Conservation (phyloP, 2,329 filamentous ascomycete genomes). For the Arthrobotrys conoides region DNA sequence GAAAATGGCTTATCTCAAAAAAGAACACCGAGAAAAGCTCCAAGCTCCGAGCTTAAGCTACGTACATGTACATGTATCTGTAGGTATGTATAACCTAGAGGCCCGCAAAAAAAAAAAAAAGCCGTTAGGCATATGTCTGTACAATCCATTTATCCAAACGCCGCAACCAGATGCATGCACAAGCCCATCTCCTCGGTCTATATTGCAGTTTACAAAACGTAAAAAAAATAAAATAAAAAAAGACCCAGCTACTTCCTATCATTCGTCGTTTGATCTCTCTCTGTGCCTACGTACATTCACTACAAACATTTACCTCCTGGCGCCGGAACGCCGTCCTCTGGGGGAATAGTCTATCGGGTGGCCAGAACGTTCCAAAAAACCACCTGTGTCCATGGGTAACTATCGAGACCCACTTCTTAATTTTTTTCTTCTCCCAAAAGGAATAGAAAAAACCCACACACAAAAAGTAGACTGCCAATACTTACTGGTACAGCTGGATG, state of each 20-base stretch:
- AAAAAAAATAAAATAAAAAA: slow-evolving; percentile 8
- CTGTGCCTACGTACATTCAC: background rate
- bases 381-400: slow-evolving; percentile 1
- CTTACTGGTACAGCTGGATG: background rate
- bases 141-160: background rate
- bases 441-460: slow-evolving; percentile 3
- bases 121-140: background rate
- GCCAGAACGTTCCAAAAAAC: slow-evolving; percentile 32
- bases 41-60: slow-evolving; percentile 5
- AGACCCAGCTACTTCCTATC: background rate
- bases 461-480: background rate
- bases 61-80: too few relatives aligned
- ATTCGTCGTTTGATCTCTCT: background rate
- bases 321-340: slow-evolving; percentile 22
- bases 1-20: slow-evolving; percentile 27
- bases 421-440: slow-evolving; percentile 3
- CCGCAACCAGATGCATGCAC: background rate
- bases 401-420: slow-evolving; percentile 29
- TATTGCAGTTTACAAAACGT: slow-evolving; percentile 19
- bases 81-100: background rate
- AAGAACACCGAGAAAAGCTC: background rate
- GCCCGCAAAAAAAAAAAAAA: background rate
- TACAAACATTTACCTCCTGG: slow-evolving; percentile 11
- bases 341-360: slow-evolving; percentile 12
- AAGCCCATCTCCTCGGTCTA: slow-evolving; percentile 13